Percentiles rank a stretch among this genome's conserved stretches.
phyloP scores from a whole-genome alignment of 2,329 filamentous ascomycete genomes.

The Arachnomyces sp. region DNA sequence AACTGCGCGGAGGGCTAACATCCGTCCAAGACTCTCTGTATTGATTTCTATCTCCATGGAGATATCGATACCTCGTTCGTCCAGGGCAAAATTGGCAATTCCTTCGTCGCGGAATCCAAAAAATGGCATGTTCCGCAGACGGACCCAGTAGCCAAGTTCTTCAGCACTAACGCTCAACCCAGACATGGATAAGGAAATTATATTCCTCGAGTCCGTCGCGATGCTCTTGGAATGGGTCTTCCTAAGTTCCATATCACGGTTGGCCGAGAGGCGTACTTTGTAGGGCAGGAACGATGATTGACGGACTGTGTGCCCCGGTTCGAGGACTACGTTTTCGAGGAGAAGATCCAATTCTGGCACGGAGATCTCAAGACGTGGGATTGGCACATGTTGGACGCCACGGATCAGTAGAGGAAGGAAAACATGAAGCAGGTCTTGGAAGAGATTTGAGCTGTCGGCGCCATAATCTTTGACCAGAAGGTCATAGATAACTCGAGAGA shows the following conservation, averaged over 20 bases:
- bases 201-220: slow-evolving; percentile 57
- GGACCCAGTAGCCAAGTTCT: slow-evolving; percentile 84
- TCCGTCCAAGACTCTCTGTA: slow-evolving; percentile 67
- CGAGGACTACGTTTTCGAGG: slow-evolving; percentile 81
- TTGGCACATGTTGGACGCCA: slow-evolving; percentile 76
- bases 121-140: slow-evolving; percentile 61
- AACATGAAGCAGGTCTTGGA: slow-evolving; percentile 67
- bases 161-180: slow-evolving; percentile 77
- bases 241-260: slow-evolving; percentile 77
- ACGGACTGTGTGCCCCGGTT: slow-evolving; percentile 78
- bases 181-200: slow-evolving; percentile 68
- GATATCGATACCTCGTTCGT: slow-evolving; percentile 80
- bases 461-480: slow-evolving; percentile 60
- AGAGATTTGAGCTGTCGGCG: slow-evolving; percentile 60
- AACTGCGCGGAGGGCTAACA: slow-evolving; percentile 68
- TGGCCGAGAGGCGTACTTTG: slow-evolving; percentile 68
- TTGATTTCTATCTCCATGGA: slow-evolving; percentile 77
- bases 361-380: slow-evolving; percentile 80
- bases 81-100: slow-evolving; percentile 75
- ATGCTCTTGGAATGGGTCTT: slow-evolving; percentile 64
- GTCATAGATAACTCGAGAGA: slow-evolving; percentile 57
- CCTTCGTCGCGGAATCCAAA: slow-evolving; percentile 72
- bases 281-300: slow-evolving; percentile 83
- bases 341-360: slow-evolving; percentile 76
- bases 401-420: slow-evolving; percentile 72